Base-by-base conservation (phyloP, 371 early-diverging fungal genomes). In the Saksenaea oblongispora region DNA sequence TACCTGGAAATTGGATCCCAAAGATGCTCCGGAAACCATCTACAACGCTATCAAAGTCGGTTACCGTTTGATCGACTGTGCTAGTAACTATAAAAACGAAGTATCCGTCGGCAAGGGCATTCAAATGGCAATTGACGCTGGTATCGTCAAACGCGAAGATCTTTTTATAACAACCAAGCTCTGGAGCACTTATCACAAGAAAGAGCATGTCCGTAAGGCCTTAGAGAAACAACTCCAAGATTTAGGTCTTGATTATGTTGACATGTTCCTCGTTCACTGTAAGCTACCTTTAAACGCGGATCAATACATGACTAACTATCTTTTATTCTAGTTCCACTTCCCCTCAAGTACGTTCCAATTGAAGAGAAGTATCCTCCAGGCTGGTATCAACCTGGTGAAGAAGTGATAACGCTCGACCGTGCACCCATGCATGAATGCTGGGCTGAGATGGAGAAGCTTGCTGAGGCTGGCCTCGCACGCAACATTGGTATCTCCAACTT, bases 151-250 rank as follows among this genome's bases (percentile, higher is more conserved):
- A 28, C 84, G 93, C 34, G 73, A 84, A 58, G 79, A 86, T 9
- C 37, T 92, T 14, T 93, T 92, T 65, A 75, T 91, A 62, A 91
- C 92, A 26, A 86, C 88, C 27, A 93, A 93, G 66, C 72, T 93
- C 39, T 89, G 88, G 89, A 87, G 86, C 65, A 83, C 82, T 5
- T 64, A 71, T 53, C 87, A 87, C 54, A 61, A 71, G n/a, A 84
- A 84, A 56, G 76, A 77, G 31, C 63, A 79, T 62, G 85, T 87
- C 17, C 66, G 78, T 11, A 61, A 76, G 56, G 86, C 73, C 13
- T 58, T 83, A 27, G 70, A 77, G 37, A 63, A 61, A 5, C 84
- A 88, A 17, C 74, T 92, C 53, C 51, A 68, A 22, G 78, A 88
- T 24, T 74, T 93, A 37, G 76, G 78, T 28, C 65, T 85, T 18